Evolutionary conservation across 176 grass and related monocot species (phyloP).

Genomic region (Tuctoria greenei): DNA sequence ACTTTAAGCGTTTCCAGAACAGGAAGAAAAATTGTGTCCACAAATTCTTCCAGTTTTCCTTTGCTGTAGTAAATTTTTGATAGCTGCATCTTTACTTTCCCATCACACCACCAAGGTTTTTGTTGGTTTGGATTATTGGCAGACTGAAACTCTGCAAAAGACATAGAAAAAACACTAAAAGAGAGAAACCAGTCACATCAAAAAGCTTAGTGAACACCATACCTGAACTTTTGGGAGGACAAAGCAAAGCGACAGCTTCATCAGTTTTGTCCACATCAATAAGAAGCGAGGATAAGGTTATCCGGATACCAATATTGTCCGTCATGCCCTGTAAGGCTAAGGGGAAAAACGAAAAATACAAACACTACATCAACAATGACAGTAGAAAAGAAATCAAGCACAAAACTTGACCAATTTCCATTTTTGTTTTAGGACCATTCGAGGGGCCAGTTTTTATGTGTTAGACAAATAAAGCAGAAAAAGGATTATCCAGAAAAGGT

Average conservation of each 20-base stretch:
- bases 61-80: conserved; percentile 68
- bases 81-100: conserved; percentile 84
- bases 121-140: conserved; percentile 31
- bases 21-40: conserved; percentile 72
- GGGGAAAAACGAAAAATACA: neutral
- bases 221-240: conserved; percentile 56
- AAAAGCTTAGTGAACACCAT: conserved; percentile 11
- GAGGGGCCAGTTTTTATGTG: neutral
- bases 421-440: neutral
- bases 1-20: conserved; percentile 75
- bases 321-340: conserved; percentile 71
- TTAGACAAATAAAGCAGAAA: neutral
- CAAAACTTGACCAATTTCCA: neutral
- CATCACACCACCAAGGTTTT: conserved; percentile 84
- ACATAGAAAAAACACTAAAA: conserved; percentile 16
- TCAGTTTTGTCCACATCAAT: conserved; percentile 61
- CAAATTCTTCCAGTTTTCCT: conserved; percentile 68
- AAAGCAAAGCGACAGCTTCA: conserved; percentile 76
- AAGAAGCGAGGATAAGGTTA: conserved; percentile 71
- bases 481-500: neutral
- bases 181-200: conserved; percentile 5
- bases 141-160: conserved; percentile 37
- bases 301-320: conserved; percentile 58
- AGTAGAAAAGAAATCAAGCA: neutral
- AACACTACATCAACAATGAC: conserved; percentile 27